Base-by-base conservation (phyloP, 2,329 filamentous ascomycete species). In the Xylaria sp. region DNA sequence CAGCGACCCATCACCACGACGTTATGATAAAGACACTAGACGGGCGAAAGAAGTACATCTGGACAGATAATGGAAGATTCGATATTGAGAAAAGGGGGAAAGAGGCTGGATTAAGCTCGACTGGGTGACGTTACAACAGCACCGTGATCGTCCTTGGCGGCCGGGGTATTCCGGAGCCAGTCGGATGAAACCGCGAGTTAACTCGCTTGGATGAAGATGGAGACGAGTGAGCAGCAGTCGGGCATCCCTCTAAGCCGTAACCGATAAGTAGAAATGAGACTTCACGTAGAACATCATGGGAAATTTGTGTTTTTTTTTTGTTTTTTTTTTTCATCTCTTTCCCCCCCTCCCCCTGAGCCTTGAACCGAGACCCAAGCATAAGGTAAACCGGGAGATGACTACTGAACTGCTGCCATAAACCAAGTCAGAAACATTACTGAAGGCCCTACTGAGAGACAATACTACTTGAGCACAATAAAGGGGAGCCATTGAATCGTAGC, bases 141-240 rank as follows among this genome's bases (percentile, higher is more conserved):
- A 50, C 25, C 15, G 5, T 50, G 39, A n/a, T 44, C 41, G 58
- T 52, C 54, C 28, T 20, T 65, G 20, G 12, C 54, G 52, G 28
- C 41, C 32, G 15, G 10, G 50, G 25, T 57, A 39, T 2, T 51
- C 44, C 23, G 15, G 28, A 10, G n/a, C 52, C 41, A 51, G 41
- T 57, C 25, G 52, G 52, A 58, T 34, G 41, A 32, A 41, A 28
- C 44, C 41, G 41, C 51, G 51, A 20, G 37, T 8, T 5, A 46
- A 41, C 32, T n/a, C 46, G 6, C 18, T 50, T 25, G 20, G 46
- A 20, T 5, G 20, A 25, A 50, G 20, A 9, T 1, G 5, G 20
- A 50, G 46, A 50, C 46, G 10, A 50, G 28, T 28, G 34, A 37
- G 28, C 2, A 34, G 8, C 3, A 34, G 34, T n/a, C 6, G 10